A percentile compares a stretch with the other conserved stretches of the same genome.
phyloP scores from a whole-genome alignment of 1,284 basidiomycete species.

The Leccinum fallax region DNA sequence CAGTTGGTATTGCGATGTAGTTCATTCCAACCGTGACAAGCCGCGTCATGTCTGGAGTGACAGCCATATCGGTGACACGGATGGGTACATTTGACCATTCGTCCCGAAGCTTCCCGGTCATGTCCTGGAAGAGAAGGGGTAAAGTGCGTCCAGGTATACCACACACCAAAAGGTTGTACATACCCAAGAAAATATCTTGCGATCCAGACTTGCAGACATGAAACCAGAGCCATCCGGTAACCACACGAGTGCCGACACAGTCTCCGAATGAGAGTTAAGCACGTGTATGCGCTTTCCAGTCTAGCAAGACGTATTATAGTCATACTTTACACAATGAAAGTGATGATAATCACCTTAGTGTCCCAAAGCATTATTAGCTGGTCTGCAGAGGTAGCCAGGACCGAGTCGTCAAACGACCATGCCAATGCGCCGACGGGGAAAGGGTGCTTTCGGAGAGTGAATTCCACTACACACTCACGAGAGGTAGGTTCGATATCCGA shows the following conservation, averaged over 20 bases:
- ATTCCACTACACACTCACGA: constrained; percentile 61
- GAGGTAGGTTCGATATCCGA: constrained; percentile 51
- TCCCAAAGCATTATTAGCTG: constrained; percentile 86
- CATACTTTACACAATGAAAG: neutral
- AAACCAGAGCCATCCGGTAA: constrained; percentile 88
- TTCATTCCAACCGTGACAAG: constrained; percentile 85
- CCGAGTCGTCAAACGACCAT: constrained; percentile 88
- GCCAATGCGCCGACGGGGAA: constrained; percentile 80
- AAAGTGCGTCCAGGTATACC: constrained; percentile 7
- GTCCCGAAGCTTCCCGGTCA: constrained; percentile 69
- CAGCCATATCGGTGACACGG: constrained; percentile 84
- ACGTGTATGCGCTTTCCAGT: constrained; percentile 68
- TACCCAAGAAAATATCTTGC: constrained; percentile 89
- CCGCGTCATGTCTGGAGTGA: constrained; percentile 84
- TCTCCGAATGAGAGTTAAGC: constrained; percentile 77
- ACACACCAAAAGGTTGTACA: constrained; percentile 27
- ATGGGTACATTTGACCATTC: constrained; percentile 76
- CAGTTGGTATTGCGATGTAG: constrained; percentile 33
- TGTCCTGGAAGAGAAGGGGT: constrained; percentile 51
- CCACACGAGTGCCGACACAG: constrained; percentile 88
- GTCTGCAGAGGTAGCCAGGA: constrained; percentile 83
- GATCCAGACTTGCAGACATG: constrained; percentile 89
- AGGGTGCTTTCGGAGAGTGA: constrained; percentile 72
- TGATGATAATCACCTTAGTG: constrained; percentile 57
- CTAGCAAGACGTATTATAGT: constrained; percentile 41